Conservation (phyloP, 140 eudicot genomes). For the Bidens hawaiensis region DNA sequence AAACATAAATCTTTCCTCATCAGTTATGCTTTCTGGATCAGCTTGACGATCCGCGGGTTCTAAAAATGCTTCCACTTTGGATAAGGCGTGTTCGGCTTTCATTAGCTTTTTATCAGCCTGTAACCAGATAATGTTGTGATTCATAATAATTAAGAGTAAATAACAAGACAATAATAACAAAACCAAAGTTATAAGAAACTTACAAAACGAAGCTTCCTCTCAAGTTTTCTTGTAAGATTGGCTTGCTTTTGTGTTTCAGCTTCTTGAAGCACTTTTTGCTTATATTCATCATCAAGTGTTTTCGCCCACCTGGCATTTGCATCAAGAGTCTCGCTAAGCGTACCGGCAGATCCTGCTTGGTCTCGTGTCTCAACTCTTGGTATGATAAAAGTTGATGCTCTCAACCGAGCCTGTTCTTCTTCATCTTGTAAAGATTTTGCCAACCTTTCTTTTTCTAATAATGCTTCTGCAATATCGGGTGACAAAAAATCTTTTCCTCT, state of each 20-base stretch:
- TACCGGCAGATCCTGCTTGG: conserved; percentile 58
- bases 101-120: conserved; percentile 71
- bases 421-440: conserved; percentile 77
- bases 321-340: conserved; percentile 72
- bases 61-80: conserved; percentile 76
- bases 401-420: conserved; percentile 82
- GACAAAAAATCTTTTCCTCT: conserved; percentile 87
- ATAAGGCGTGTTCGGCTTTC: conserved; percentile 64
- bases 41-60: conserved; percentile 58
- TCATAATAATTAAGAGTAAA: background rate
- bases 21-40: conserved; percentile 73
- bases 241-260: conserved; percentile 67
- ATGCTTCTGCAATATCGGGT: conserved; percentile 66
- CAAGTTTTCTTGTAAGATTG: conserved; percentile 75
- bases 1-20: conserved; percentile 90
- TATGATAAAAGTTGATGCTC: conserved; percentile 50
- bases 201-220: conserved; percentile 78
- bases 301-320: conserved; percentile 79
- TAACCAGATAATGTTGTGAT: background rate
- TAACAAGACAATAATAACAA: no score
- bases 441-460: conserved; percentile 68
- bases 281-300: conserved; percentile 39
- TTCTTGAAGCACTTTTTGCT: conserved; percentile 61
- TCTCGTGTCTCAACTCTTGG: conserved; percentile 32
- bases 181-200: conserved; percentile 28